Conservation (phyloP, 2,329 filamentous ascomycete species). For the Trichoderma polysporum region DNA sequence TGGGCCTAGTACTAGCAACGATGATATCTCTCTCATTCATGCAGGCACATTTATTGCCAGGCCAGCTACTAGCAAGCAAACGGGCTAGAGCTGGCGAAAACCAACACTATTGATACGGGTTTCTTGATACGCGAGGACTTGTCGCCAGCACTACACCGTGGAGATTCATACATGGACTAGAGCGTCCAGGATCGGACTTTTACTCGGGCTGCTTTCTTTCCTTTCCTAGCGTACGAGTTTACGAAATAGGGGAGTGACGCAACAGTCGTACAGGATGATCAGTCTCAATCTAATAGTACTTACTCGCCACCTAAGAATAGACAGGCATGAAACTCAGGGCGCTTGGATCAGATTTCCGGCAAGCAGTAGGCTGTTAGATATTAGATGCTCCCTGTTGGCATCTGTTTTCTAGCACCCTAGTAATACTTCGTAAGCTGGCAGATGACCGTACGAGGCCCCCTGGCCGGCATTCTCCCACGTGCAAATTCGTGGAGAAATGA, state of each 20-base stretch:
- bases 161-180: neutral
- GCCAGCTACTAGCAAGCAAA: neutral
- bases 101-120: neutral
- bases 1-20: neutral
- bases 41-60: neutral
- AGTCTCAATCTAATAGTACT: too few species aligned
- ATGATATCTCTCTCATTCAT: neutral
- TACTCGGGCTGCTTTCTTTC: neutral
- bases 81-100: neutral
- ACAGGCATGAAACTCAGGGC: neutral
- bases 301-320: too few species aligned
- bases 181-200: neutral
- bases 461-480: neutral
- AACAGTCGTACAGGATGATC: too few species aligned
- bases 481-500: neutral
- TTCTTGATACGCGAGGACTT: neutral
- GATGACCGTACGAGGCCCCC: neutral
- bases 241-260: too few species aligned
- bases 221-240: neutral
- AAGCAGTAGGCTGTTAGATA: too few species aligned
- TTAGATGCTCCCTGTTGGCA: neutral
- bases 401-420: neutral
- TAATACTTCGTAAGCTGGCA: neutral
- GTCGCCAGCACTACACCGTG: neutral
- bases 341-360: neutral